Conservation (phyloP, 306 rosid species). For the Heteromeles arbutifolia region DNA sequence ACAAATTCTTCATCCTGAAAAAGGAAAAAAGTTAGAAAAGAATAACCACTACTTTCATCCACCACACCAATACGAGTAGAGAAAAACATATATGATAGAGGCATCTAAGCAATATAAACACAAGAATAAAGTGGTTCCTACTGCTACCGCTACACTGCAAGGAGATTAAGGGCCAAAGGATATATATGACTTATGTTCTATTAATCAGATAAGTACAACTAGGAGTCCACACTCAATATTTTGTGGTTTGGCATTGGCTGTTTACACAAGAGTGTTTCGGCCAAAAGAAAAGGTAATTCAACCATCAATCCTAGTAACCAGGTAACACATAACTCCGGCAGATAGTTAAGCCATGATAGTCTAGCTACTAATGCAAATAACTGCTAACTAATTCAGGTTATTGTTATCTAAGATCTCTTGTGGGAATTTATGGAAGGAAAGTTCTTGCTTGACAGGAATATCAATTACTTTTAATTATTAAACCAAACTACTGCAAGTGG, state of each 20-base stretch:
- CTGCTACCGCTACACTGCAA: constrained; percentile 3
- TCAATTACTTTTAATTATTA: background rate
- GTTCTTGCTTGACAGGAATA: background rate
- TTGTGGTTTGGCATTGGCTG: background rate
- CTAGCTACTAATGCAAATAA: background rate
- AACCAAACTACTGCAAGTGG: background rate
- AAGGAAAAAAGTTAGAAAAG: constrained; percentile 1
- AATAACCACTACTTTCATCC: constrained; percentile 4
- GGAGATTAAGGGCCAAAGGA: background rate
- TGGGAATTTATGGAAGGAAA: background rate
- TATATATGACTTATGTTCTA: background rate
- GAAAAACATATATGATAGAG: constrained; percentile 1
- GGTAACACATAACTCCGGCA: background rate
- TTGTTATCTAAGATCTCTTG: too few species aligned
- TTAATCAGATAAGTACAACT: background rate
- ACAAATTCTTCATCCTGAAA: constrained; percentile 86
- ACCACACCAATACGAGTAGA: background rate
- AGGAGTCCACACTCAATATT: background rate
- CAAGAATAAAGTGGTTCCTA: constrained; percentile 12
- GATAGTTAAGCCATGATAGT: background rate
- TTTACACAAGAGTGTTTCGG: background rate
- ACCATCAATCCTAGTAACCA: background rate
- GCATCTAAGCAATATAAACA: background rate
- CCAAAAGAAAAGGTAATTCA: background rate
- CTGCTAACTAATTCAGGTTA: background rate